Conservation (phyloP, 2,329 filamentous ascomycete species). For the Phialemoniopsis sp. region DNA sequence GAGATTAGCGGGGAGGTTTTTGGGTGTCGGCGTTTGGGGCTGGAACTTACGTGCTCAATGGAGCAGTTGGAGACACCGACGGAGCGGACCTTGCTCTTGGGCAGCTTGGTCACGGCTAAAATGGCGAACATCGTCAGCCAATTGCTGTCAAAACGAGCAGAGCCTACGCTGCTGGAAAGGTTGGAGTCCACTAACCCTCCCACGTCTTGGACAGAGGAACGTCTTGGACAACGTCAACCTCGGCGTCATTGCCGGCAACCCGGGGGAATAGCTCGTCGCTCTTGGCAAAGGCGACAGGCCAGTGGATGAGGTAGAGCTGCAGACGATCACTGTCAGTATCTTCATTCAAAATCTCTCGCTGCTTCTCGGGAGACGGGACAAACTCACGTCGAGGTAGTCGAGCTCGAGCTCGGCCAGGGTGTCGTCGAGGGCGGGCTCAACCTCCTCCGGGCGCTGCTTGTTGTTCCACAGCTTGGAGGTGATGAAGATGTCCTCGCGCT, state of each 20-base stretch:
- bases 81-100: conserved; percentile 50
- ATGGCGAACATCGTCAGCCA: conserved; percentile 8
- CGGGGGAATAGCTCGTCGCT: conserved; percentile 18
- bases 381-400: conserved; percentile 44
- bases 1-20: conserved; percentile 3
- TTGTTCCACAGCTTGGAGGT: conserved; percentile 62
- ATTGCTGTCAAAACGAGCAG: too few relatives aligned
- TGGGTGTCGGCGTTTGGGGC: conserved; percentile 1
- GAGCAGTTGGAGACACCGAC: conserved; percentile 73
- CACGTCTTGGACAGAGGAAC: conserved; percentile 24
- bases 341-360: too few relatives aligned
- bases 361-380: not conserved
- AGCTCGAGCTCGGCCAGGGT: conserved; percentile 44
- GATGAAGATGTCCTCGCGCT: conserved; percentile 26
- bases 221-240: too few relatives aligned
- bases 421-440: conserved; percentile 43
- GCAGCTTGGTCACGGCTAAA: conserved; percentile 48
- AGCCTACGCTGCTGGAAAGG: too few relatives aligned
- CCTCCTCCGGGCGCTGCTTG: conserved; percentile 41
- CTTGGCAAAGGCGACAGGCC: conserved; percentile 28
- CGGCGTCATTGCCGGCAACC: too few relatives aligned
- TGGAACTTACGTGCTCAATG: conserved; percentile 38
- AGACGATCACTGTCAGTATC: not conserved
- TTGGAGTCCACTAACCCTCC: conserved; percentile 21
- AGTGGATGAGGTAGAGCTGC: conserved; percentile 46